Percentiles rank a stretch among this genome's conserved stretches.
Conservation (phyloP, 2,329 filamentous ascomycete genomes). For the Penicillium crustosum region DNA sequence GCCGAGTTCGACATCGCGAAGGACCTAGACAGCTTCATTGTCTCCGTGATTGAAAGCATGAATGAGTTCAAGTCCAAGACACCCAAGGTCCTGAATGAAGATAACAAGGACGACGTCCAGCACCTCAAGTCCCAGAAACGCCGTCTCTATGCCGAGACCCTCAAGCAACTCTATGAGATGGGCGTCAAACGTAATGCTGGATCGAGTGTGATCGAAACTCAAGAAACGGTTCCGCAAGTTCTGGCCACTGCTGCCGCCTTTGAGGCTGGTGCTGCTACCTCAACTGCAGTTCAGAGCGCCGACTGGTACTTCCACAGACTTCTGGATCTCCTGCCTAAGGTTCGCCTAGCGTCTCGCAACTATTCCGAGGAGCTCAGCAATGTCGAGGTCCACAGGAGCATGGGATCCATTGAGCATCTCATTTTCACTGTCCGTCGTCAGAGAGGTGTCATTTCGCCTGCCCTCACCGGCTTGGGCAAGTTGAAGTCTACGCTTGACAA, state of each 20-base stretch:
- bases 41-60: constrained; percentile 66
- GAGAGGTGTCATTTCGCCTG: constrained; percentile 37
- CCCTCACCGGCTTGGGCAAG: constrained; percentile 30
- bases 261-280: constrained; percentile 24
- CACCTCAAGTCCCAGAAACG: constrained; percentile 89
- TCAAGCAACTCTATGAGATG: constrained; percentile 83
- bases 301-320: constrained; percentile 78
- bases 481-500: constrained; percentile 33
- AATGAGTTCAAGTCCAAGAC: constrained; percentile 79
- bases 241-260: constrained; percentile 59
- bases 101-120: constrained; percentile 80
- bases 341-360: constrained; percentile 66
- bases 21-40: constrained; percentile 67
- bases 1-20: constrained; percentile 57
- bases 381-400: constrained; percentile 74
- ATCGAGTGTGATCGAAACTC: constrained; percentile 68
- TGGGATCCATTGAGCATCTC: constrained; percentile 84
- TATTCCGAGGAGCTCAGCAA: constrained; percentile 83
- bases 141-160: constrained; percentile 82
- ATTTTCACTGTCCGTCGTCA: constrained; percentile 54
- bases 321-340: constrained; percentile 68
- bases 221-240: constrained; percentile 68
- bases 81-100: constrained; percentile 74
- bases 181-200: constrained; percentile 82
- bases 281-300: constrained; percentile 43